Evolutionary conservation across 768 basidiomycete species (phyloP).

Genomic region (Tricholoma flavovirens): DNA sequence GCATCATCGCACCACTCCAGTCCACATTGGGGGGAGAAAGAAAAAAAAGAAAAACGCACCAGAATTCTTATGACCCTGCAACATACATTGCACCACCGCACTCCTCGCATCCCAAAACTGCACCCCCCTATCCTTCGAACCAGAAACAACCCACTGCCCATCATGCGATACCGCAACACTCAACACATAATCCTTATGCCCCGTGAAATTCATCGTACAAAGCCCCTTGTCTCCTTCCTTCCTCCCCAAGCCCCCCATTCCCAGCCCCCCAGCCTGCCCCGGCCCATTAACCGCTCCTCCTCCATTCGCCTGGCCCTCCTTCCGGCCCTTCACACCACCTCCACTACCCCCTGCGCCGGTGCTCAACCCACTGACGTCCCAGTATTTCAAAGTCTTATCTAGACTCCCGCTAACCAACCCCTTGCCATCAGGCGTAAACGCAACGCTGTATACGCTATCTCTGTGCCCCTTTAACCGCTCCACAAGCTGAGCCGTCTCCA

Average conservation of each 20-base stretch:
- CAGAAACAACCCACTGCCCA: slow-evolving; percentile 91
- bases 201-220: slow-evolving; percentile 82
- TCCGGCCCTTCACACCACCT: slow-evolving; percentile 35
- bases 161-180: slow-evolving; percentile 81
- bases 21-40: no score
- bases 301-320: slow-evolving; percentile 37
- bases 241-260: slow-evolving; percentile 23
- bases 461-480: slow-evolving; percentile 74
- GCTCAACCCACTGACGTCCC: slow-evolving; percentile 71
- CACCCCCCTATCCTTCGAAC: slow-evolving; percentile 91
- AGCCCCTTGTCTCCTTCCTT: slow-evolving; percentile 53
- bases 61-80: slow-evolving; percentile 67
- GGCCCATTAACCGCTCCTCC: slow-evolving; percentile 29
- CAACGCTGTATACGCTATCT: slow-evolving; percentile 84
- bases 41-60: slow-evolving; percentile 19
- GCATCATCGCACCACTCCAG: neutral
- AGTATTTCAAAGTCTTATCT: slow-evolving; percentile 84
- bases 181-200: slow-evolving; percentile 74
- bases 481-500: slow-evolving; percentile 57
- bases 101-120: slow-evolving; percentile 86
- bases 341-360: slow-evolving; percentile 37
- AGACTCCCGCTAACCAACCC: slow-evolving; percentile 88
- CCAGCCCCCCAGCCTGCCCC: slow-evolving; percentile 8
- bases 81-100: slow-evolving; percentile 82
- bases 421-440: slow-evolving; percentile 90